Base-by-base conservation (phyloP, 305 asterid species). In the Fraxinus latifolia region DNA sequence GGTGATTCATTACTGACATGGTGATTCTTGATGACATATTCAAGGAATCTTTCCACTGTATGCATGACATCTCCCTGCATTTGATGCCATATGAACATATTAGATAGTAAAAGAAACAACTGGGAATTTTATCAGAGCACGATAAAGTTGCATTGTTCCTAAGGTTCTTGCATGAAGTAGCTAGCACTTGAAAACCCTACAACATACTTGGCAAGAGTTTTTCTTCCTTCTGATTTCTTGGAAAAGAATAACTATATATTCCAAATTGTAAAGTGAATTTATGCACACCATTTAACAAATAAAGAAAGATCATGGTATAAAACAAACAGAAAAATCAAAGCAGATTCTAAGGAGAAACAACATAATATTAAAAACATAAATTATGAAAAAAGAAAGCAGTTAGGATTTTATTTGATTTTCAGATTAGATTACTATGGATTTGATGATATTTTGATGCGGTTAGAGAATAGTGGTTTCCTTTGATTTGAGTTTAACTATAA, bases 61-160 rank as follows among this genome's bases (percentile, higher is more conserved):
- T 39, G 83, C 85, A 82, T 83, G 86, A 90, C 88, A 83, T 85
- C 93, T 4, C 90, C 93, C 99, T 96, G 98, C 88, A 93, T 85
- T 83, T 81, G 72, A 58, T 39, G 67, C 81, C 83, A 80, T 50
- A 55, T 14, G 53, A 14, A 80, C 81, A 79, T 67, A 71, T 82
- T 36, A 85, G 78, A 79, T 50, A 44, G 83, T 53, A 74, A 81
- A 39, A 44, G 76, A 82, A n/a, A 33, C 68, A 32, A 65, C 60
- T 55, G 36, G 50, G 27, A 47, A 31, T 81, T 37, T 73, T 31
- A 4, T 25, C 60, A 42, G 80, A 80, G 79, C 70, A 72, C 39
- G 60, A 60, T 3, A 25, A 42, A 73, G 67, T 58, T 19, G 65
- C 79, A 78, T 31, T 71, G 58, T 79, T 77, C 76, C 12, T 5